phyloP scores from a whole-genome alignment of 106 monocot species.

The Vanilla planifolia region DNA sequence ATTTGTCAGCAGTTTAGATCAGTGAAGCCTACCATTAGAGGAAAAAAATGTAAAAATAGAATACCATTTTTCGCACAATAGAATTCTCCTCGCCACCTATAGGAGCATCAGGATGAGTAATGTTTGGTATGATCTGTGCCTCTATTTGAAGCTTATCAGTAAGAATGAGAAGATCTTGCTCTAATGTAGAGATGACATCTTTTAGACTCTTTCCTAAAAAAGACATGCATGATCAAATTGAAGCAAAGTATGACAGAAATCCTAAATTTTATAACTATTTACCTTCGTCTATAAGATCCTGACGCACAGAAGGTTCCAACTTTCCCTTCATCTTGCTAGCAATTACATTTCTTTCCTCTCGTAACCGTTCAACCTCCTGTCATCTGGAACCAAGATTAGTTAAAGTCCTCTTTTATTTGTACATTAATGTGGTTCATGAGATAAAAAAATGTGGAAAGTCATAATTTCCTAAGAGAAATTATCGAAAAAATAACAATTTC shows the following conservation, averaged over 20 bases:
- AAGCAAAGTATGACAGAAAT: neutral
- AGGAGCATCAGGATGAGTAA: slow-evolving; percentile 86
- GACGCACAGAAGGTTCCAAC: slow-evolving; percentile 66
- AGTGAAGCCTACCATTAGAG: neutral
- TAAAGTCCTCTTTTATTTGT: neutral
- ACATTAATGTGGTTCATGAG: too few species aligned
- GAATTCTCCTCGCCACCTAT: slow-evolving; percentile 82
- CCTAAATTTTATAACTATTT: neutral
- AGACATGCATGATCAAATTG: neutral
- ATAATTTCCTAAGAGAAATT: too few species aligned
- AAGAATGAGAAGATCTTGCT: slow-evolving; percentile 70
- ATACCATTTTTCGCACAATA: slow-evolving; percentile 68
- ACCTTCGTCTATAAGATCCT: slow-evolving; percentile 95
- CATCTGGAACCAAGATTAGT: slow-evolving; percentile 56
- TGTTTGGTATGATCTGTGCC: slow-evolving; percentile 91
- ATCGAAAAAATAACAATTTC: too few species aligned
- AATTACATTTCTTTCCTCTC: slow-evolving; percentile 86
- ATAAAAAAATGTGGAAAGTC: too few species aligned
- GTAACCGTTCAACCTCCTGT: slow-evolving; percentile 96
- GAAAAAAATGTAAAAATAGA: neutral
- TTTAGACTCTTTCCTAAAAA: slow-evolving; percentile 82
- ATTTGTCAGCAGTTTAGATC: slow-evolving; percentile 1
- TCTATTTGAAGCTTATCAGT: slow-evolving; percentile 83
- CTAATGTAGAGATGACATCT: slow-evolving; percentile 58
- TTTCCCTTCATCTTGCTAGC: slow-evolving; percentile 97